Base-by-base conservation (phyloP, 73 alveolate species). In the Tetrahymena borealis region DNA sequence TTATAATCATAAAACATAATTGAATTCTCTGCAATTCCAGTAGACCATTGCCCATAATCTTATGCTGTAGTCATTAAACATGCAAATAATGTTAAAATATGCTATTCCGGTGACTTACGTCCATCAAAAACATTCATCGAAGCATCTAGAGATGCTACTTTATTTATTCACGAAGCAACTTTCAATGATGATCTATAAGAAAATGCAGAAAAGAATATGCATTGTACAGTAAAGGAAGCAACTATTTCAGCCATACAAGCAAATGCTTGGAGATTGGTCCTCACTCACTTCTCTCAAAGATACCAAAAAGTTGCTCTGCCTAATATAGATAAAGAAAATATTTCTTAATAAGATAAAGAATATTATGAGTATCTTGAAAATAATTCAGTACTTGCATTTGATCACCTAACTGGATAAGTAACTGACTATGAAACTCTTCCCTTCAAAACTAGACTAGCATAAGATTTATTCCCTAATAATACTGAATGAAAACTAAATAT, bases 131-230 rank as follows among this genome's bases (percentile, higher is more conserved):
- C 95, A 78, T 91, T 98, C 40, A 90, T 95, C 39, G 97, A 97
- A 90, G 98, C 96, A 78, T 96, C 98, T 20, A 92, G 94, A 92
- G 94, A 95, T 40, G 96, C 98, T 1, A 98, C 99, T 78, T 91
- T 98, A 32, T 97, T 98, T 38, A 98, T 98, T 42, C 99, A 98
- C 95, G 99, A 98, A 94, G 99, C 99, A 15, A 98, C 99, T 38
- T 98, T 98, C 91, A 99, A 97, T 91, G 98, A 96, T 91, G 97
- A 91, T 31, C 90, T 96, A 90, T 33, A 90, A 32, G 94, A 92
- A 42, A 99, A 97, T 79, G 99, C 99, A 4, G 94, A 12, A 32
- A 95, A 91, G 38, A 98, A 98, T 91, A 93, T 97, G 98, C 99
- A 98, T 96, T 94, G 98, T 4, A 98, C 99, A 4, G 94, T 96